Base-by-base conservation (phyloP, 257 asterid species). In the Vinca minor region DNA sequence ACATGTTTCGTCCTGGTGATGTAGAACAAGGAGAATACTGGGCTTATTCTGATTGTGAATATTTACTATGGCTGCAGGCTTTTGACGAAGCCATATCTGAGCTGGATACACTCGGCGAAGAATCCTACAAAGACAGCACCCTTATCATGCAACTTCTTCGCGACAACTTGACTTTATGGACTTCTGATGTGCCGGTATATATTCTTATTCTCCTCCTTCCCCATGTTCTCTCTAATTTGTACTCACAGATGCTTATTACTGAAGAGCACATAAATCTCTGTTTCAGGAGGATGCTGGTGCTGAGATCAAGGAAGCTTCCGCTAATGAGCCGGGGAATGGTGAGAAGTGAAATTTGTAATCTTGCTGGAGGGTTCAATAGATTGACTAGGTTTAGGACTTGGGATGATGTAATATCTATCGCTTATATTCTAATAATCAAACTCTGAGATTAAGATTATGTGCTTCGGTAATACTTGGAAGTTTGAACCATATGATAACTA, bases 61-160 rank as follows among this genome's bases (percentile, higher is more conserved):
- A 10, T 36, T 64, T 20, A 64, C 21, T 31, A n/a, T n/a, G 54
- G 26, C n/a, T n/a, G 10, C 70, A 73, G 74, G 78, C 78, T 28
- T 73, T 73, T 58, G 78, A 73, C 48, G 74, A 73, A 58, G 78
- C 78, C 23, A 73, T 73, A n/a, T 64, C 74, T 21, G 78, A 73
- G 71, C 44, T 73, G 74, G 74, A 73, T 62, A 68, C 78, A 18
- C 44, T 73, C 59, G 78, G 78, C 28, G 78, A 68, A 63, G 78
- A 73, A 58, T 73, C 78, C 18, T 73, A 73, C 64, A 68, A 73
- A 41, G 78, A 73, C 59, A 73, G 78, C 56, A 73, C 78, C 2
- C 74, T 73, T 36, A 73, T 73, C 49, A 73, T 73, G 78, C 78
- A 73, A 63, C 78, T 73, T 59, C 73, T 73, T 26, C 73, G 78